phyloP scores from a whole-genome alignment of 176 grass and related monocot genomes.

The Aegilops tauschii region DNA sequence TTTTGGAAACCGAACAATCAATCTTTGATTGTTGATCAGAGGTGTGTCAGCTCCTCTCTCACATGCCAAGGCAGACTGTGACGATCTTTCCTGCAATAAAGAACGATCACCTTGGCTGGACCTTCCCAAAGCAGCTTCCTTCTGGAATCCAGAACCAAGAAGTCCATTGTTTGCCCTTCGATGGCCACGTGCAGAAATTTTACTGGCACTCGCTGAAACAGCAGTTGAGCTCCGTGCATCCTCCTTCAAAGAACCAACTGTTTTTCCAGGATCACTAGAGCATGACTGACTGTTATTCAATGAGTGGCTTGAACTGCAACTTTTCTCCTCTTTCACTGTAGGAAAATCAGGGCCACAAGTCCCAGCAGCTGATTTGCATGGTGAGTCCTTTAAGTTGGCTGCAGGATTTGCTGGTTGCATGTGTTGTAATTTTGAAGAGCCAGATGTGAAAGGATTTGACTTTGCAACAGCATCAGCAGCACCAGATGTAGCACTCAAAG shows the following conservation, averaged over 20 bases:
- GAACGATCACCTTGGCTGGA: conserved; percentile 48
- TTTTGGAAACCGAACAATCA: conserved; percentile 76
- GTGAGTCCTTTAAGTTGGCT: conserved; percentile 38
- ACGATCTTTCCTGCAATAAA: conserved; percentile 46
- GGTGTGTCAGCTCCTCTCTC: conserved; percentile 54
- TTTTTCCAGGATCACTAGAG: conserved; percentile 72
- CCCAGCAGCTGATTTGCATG: conserved; percentile 39
- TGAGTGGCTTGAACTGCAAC: conserved; percentile 88
- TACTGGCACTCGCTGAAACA: conserved; percentile 59
- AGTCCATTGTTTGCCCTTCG: conserved; percentile 52
- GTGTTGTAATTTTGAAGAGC: conserved; percentile 39
- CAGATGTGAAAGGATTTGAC: conserved; percentile 15
- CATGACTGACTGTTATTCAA: conserved; percentile 88
- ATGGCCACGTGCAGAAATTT: conserved; percentile 54
- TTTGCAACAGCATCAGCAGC: conserved; percentile 32
- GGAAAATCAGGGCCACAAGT: conserved; percentile 34
- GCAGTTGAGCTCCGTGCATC: conserved; percentile 79
- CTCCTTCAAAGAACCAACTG: conserved; percentile 62
- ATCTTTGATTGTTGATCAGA: conserved; percentile 52
- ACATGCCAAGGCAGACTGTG: conserved; percentile 53
- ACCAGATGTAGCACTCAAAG: conserved; percentile 27
- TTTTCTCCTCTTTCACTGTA: conserved; percentile 78
- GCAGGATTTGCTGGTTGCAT: conserved; percentile 13
- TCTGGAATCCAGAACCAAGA: conserved; percentile 49
- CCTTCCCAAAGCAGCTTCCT: conserved; percentile 49